Base-by-base conservation (phyloP, 768 basidiomycete genomes). In the Lactarius sanguifluus region DNA sequence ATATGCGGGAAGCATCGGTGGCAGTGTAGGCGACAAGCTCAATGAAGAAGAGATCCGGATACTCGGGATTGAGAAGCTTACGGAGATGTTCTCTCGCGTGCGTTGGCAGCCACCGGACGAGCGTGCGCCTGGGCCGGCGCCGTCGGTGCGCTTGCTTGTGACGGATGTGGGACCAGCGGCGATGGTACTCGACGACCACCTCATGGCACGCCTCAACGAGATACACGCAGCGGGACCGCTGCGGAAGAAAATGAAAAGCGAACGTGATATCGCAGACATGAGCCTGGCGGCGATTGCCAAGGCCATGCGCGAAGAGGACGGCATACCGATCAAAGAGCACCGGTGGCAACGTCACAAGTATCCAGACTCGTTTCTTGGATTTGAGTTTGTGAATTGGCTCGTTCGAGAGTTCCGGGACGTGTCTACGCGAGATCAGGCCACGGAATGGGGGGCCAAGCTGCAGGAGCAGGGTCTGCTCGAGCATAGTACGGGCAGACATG, bases 381-480 rank as follows among this genome's bases (percentile, higher is more conserved):
- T 86, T 69, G 92, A 94, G 50, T 87, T 98, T 70, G 91, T 95
- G 28, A 89, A 89, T 1, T 98, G 96, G 96, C 79, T 97, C 23
- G 85, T 92, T n/a, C 85, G 91, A 38, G 91, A 95, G 75, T 98
- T 95, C 73, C 85, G 87, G 36, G 96, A 98, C 73, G 86, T 97
- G 8, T 88, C 90, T 1, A 91, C 89, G 18, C 81, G 92, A 60
- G 86, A 89, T 32, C 90, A 94, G 70, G 96, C 84, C 0, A 78
- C 84, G 20, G 91, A 94, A 67, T 90, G 87, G 85, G 96, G 92
- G 6, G 77, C 81, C 36, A 88, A 83, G 70, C 75, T 98, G 25
- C 83, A 86, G 71, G 89, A 93, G 50, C 87, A 91, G 71, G 94
- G 94, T 1, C 76, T 98, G 38, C 88, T 98, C 72, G 89, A 91